Conservation (phyloP, 2,329 filamentous ascomycete genomes). For the Cladophialophora immunda region DNA sequence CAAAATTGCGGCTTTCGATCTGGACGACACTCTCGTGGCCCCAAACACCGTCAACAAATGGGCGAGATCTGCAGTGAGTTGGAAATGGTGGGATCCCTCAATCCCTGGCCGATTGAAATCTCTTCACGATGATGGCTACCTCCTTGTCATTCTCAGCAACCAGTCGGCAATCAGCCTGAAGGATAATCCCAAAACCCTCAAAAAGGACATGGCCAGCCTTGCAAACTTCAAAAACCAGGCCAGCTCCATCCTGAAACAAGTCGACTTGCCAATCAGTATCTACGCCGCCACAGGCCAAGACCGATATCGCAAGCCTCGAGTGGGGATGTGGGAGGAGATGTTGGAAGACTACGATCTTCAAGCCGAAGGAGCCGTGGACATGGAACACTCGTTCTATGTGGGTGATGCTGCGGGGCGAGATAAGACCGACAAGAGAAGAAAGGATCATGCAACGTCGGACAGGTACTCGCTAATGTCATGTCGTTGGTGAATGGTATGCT, state of each 20-base stretch:
- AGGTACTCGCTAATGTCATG: slow-evolving; percentile 50
- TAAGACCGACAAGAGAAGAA: slow-evolving; percentile 52
- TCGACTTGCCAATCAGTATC: slow-evolving; percentile 78
- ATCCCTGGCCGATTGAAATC: slow-evolving; percentile 74
- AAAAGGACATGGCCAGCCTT: slow-evolving; percentile 72
- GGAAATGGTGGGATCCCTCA: slow-evolving; percentile 88
- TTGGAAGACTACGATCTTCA: slow-evolving; percentile 68
- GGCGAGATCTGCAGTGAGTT: slow-evolving; percentile 74
- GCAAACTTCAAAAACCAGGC: slow-evolving; percentile 85
- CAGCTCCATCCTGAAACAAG: slow-evolving; percentile 70
- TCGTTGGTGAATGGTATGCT: not conserved
- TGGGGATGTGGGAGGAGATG: slow-evolving; percentile 85
- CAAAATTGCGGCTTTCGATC: slow-evolving; percentile 57
- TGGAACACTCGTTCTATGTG: slow-evolving; percentile 79
- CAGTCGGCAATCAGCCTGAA: slow-evolving; percentile 84
- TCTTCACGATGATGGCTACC: slow-evolving; percentile 77
- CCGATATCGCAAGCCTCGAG: slow-evolving; percentile 83
- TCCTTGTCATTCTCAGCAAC: slow-evolving; percentile 84
- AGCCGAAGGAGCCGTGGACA: slow-evolving; percentile 67
- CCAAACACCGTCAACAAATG: slow-evolving; percentile 84
- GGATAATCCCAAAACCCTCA: slow-evolving; percentile 74
- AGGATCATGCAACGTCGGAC: slow-evolving; percentile 69
- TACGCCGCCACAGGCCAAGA: slow-evolving; percentile 90
- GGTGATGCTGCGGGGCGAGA: slow-evolving; percentile 78
- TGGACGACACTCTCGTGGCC: slow-evolving; percentile 84